Percentiles rank a stretch among this genome's conserved stretches.
These are phyloP conservation scores for Fereydounia khargensis DNA, from an alignment of 1,284 basidiomycete genomes.

Conservation along the genomic window DNA sequence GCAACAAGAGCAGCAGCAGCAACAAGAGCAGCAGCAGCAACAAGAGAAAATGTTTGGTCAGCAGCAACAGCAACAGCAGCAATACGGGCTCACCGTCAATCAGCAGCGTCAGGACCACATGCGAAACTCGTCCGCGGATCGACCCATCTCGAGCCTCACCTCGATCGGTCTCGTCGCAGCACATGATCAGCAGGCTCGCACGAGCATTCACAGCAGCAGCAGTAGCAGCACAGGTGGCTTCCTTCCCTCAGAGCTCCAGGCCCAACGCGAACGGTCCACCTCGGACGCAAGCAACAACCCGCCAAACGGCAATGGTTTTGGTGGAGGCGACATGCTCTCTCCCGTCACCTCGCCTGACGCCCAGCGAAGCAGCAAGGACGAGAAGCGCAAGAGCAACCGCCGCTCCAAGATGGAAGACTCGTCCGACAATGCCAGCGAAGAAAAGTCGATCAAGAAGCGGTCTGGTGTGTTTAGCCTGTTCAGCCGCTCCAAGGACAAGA, in stretches of 20 bases:
- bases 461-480: constrained; percentile 52
- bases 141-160: constrained; percentile 31
- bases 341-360: constrained; percentile 11
- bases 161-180: constrained; percentile 10
- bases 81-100: background rate
- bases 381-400: constrained; percentile 36
- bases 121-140: constrained; percentile 31
- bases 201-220: constrained; percentile 24
- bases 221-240: constrained; percentile 30
- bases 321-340: constrained; percentile 11
- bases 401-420: constrained; percentile 23
- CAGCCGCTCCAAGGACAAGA: constrained; percentile 47
- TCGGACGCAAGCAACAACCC: constrained; percentile 38
- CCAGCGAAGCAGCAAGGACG: constrained; percentile 7
- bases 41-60: background rate
- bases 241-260: constrained; percentile 44
- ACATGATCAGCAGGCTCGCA: constrained; percentile 1
- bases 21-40: constrained; percentile 42
- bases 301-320: too few relatives aligned
- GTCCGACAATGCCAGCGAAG: constrained; percentile 31
- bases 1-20: constrained; percentile 21
- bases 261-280: constrained; percentile 26
- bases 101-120: constrained; percentile 9
- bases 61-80: constrained; percentile 1
- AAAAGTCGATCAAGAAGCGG: constrained; percentile 48